Conservation (phyloP, 306 rosid species). For the Carpinus viminea region DNA sequence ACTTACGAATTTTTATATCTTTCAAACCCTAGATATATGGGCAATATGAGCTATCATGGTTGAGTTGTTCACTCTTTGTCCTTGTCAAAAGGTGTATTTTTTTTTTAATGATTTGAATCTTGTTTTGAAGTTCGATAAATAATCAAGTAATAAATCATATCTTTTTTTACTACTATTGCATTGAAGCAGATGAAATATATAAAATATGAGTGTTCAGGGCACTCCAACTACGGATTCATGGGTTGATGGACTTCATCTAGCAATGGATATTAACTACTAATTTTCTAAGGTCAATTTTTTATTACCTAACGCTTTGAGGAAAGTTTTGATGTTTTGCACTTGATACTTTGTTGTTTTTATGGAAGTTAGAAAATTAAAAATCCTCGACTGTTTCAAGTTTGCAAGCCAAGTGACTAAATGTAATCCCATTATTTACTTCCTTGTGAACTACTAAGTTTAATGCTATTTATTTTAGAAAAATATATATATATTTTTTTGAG, state of each 20-base stretch:
- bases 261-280: constrained; percentile 83
- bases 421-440: background rate
- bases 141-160: too few species aligned
- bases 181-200: constrained; percentile 88
- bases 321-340: background rate
- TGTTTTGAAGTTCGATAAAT: too few species aligned
- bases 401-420: background rate
- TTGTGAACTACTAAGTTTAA: too few species aligned
- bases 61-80: too few species aligned
- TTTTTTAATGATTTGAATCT: too few species aligned
- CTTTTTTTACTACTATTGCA: constrained; percentile 36
- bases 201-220: constrained; percentile 94
- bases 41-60: too few species aligned
- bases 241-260: constrained; percentile 85
- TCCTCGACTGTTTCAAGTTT: background rate
- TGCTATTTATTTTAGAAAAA: too few species aligned
- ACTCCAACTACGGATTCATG: constrained; percentile 77
- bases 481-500: too few species aligned
- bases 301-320: background rate
- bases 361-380: background rate
- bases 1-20: too few species aligned
- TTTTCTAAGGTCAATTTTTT: constrained; percentile 70
- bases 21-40: too few species aligned
- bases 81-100: too few species aligned
- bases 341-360: background rate